phyloP scores from a whole-genome alignment of 169 alveolate genomes.

The Pseudocohnilembus persalinus region DNA sequence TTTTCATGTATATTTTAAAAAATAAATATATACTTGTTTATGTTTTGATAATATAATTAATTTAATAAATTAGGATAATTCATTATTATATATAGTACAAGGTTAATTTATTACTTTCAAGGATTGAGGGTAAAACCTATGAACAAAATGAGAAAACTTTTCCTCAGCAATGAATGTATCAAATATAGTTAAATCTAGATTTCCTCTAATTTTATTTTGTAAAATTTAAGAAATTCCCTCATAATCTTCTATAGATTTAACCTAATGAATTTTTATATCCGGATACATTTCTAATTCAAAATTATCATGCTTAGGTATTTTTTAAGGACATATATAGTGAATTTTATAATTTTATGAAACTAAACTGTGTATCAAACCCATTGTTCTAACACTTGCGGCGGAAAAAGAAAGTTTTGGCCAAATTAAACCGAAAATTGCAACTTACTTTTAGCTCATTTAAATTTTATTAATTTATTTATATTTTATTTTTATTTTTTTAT shows the following conservation, averaged over 20 bases:
- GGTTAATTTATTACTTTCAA: not conserved
- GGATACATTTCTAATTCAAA: conserved; percentile 2
- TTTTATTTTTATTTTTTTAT: too few species aligned
- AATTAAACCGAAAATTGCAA: conserved; percentile 3
- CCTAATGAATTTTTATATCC: conserved; percentile 4
- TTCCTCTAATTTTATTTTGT: not conserved
- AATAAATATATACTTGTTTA: too few species aligned
- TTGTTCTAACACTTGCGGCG: conserved; percentile 35
- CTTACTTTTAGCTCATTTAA: not conserved
- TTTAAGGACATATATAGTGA: conserved; percentile 1
- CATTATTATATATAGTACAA: too few species aligned
- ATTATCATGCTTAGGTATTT: conserved; percentile 1
- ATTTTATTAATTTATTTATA: too few species aligned
- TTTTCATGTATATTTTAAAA: too few species aligned
- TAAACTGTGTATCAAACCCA: conserved; percentile 10
- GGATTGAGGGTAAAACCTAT: conserved; percentile 9
- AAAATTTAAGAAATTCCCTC: not conserved
- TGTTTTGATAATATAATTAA: too few species aligned
- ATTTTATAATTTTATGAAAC: not conserved
- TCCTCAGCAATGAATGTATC: conserved; percentile 24
- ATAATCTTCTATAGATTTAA: conserved; percentile 1
- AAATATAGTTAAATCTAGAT: conserved; percentile 11
- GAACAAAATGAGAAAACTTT: conserved; percentile 7
- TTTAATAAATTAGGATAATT: too few species aligned
- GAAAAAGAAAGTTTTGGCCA: conserved; percentile 38